phyloP scores from a whole-genome alignment of 495 filamentous ascomycete species.

The Oidiodendron maius region DNA sequence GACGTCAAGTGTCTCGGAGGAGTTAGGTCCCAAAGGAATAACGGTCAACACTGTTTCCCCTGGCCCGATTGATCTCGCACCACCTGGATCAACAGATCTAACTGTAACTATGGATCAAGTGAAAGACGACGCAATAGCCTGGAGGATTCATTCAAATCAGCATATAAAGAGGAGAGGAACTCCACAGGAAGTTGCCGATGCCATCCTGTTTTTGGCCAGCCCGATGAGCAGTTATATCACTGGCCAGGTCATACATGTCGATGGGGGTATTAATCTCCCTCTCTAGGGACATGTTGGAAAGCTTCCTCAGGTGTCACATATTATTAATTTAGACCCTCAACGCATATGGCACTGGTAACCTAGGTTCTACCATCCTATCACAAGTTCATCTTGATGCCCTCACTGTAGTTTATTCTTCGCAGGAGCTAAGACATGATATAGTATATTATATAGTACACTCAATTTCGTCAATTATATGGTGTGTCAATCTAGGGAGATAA shows the following conservation, averaged over 20 bases:
- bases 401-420: too few species aligned
- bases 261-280: constrained; percentile 14
- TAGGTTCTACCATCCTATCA: too few species aligned
- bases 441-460: too few species aligned
- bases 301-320: too few species aligned
- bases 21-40: constrained; percentile 18
- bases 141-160: constrained; percentile 11
- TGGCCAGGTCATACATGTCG: constrained; percentile 9
- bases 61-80: constrained; percentile 10
- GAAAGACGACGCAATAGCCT: constrained; percentile 4
- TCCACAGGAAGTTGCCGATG: constrained; percentile 5
- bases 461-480: too few species aligned
- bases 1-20: constrained; percentile 17
- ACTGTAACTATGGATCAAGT: constrained; percentile 1
- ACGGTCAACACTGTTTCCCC: constrained; percentile 23
- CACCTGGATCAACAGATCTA: constrained; percentile 2
- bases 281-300: too few species aligned
- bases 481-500: too few species aligned
- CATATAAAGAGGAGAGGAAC: constrained; percentile 14
- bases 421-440: too few species aligned
- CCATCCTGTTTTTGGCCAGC: constrained; percentile 14
- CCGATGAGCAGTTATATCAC: constrained; percentile 10
- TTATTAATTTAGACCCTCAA: too few species aligned
- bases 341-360: too few species aligned
- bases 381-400: too few species aligned